phyloP scores from a whole-genome alignment of 2,329 filamentous ascomycete species.

The Albophoma yamanashiensis region DNA sequence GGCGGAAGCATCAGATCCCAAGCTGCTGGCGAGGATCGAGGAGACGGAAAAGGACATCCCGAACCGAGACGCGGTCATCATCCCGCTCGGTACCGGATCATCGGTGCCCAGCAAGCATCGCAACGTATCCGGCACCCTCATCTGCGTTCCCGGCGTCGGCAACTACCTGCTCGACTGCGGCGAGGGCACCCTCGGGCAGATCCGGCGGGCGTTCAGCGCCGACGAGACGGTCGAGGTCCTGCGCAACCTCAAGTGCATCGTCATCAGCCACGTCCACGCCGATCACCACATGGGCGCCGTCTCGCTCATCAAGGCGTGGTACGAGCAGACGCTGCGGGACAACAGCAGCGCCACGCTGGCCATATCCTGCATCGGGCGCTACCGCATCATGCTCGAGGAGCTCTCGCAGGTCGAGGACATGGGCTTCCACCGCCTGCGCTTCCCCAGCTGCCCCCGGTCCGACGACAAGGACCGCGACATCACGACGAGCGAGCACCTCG shows the following conservation, averaged over 20 bases:
- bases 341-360: constrained; percentile 38
- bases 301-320: constrained; percentile 77
- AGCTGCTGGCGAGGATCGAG: constrained; percentile 38
- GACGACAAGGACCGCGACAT: constrained; percentile 14
- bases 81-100: constrained; percentile 84
- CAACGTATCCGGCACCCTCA: constrained; percentile 82
- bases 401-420: constrained; percentile 70
- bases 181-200: constrained; percentile 83
- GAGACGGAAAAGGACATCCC: constrained; percentile 54
- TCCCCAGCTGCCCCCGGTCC: constrained; percentile 16
- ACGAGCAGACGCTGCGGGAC: constrained; percentile 35
- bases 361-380: constrained; percentile 59
- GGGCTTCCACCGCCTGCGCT: constrained; percentile 46
- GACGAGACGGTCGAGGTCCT: constrained; percentile 60
- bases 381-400: constrained; percentile 69
- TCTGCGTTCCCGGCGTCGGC: constrained; percentile 77
- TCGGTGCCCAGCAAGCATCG: constrained; percentile 85
- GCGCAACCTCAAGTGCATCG: constrained; percentile 69
- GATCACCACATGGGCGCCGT: constrained; percentile 87
- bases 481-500: constrained; percentile 23
- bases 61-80: constrained; percentile 67
- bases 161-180: constrained; percentile 86
- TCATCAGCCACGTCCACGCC: constrained; percentile 92
- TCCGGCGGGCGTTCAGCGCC: constrained; percentile 60
- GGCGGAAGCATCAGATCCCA: constrained; percentile 26